Evolutionary conservation across 2,329 filamentous ascomycete genomes (phyloP), one percentile per base, ranked within the genome.

Genomic region (Clonostachys solani): DNA sequence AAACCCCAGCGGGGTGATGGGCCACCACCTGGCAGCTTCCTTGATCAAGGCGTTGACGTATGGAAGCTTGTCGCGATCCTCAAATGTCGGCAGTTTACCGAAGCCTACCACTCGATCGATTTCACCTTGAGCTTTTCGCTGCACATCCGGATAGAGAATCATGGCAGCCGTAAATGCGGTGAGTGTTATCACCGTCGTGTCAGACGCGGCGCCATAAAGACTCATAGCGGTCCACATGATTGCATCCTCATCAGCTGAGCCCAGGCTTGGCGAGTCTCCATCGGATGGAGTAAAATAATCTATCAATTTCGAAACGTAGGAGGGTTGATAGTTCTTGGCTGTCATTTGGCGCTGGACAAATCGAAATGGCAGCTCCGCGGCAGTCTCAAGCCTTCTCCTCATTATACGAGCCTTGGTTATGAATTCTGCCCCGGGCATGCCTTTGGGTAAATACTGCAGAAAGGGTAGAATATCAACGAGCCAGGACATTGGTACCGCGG

Each of bases 1-100:
- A 3, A 68, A 58, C 8, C 65, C 59, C 13, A 70, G 47, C 13
- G 65, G 62, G 0, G 58, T 56, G 1, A 64, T 63, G 2, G 73
- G 70, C 56, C 71, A 68, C 72, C 74, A 77, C 6, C 74, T 62
- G 40, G 72, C 55, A 12, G 56, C 60, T 52, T 78, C 74, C 46
- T 77, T 75, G 43, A 75, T 59, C 17, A 67, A 61, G 29, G 63
- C 66, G 16, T 65, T 58, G n/a, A 75, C 62, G 49, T 76, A 77
- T 0, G 69, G 73, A 5, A 77, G 57, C 13, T 65, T 54, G 6
- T 57, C 52, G 46, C 61, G 58, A 54, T 77, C 72, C 3, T 66
- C 58, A 52, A 67, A 62, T n/a, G 54, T 61, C 0, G 73, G 73
- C 5, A 71, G 44, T 2, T 72, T 60, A 37, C 67, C 56, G 5